Percentiles rank a stretch among this genome's conserved stretches.
Conservation (phyloP, 495 filamentous ascomycete species). For the Amphirosellinia nigrospora region DNA sequence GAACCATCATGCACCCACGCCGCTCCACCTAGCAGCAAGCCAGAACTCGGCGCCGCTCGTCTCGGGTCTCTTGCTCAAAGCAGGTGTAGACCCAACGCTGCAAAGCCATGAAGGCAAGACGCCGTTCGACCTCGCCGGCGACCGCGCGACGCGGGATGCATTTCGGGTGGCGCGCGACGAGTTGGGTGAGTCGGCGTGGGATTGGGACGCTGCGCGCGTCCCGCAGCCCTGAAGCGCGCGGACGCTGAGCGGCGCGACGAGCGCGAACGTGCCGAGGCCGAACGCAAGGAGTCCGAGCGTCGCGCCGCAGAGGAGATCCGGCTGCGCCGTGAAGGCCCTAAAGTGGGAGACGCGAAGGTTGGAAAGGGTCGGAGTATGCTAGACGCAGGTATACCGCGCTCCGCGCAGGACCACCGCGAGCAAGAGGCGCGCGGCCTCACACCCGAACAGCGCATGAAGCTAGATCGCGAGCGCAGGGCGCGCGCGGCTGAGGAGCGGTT, state of each 20-base stretch:
- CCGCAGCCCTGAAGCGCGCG: slow-evolving; percentile 69
- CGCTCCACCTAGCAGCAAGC: slow-evolving; percentile 84
- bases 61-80: slow-evolving; percentile 76
- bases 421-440: slow-evolving; percentile 86
- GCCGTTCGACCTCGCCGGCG: slow-evolving; percentile 85
- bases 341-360: slow-evolving; percentile 45
- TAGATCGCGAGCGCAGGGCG: slow-evolving; percentile 83
- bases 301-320: slow-evolving; percentile 69
- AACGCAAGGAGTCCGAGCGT: slow-evolving; percentile 66
- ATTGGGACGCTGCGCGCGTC: slow-evolving; percentile 78
- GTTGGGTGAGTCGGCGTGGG: slow-evolving; percentile 76
- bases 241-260: slow-evolving; percentile 71
- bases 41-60: slow-evolving; percentile 77
- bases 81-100: slow-evolving; percentile 72
- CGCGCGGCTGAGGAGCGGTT: slow-evolving; percentile 89
- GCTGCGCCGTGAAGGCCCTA: slow-evolving; percentile 58
- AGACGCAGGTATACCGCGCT: slow-evolving; percentile 61
- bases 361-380: slow-evolving; percentile 51
- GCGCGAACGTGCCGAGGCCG: slow-evolving; percentile 61
- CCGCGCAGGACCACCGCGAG: slow-evolving; percentile 74
- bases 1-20: slow-evolving; percentile 84
- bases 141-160: slow-evolving; percentile 84
- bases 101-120: slow-evolving; percentile 74
- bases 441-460: slow-evolving; percentile 76
- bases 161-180: slow-evolving; percentile 87